Percentiles rank a stretch among this genome's conserved stretches.
Evolutionary conservation across 495 filamentous ascomycete species (phyloP).

Genomic region (Trichoderma orchidacearum): DNA sequence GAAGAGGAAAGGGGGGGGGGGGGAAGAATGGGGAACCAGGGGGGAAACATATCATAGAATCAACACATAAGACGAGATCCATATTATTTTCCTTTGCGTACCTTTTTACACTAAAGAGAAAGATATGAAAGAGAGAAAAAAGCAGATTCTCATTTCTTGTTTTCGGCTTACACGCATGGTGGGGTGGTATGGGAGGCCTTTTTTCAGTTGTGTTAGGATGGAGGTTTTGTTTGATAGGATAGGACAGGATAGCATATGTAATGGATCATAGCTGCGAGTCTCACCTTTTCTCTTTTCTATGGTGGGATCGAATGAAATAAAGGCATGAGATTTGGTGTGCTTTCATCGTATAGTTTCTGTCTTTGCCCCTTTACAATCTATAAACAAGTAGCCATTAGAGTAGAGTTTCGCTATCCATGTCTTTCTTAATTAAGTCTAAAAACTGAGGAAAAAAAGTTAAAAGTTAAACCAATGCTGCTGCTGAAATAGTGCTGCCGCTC

Average conservation of each 20-base stretch:
- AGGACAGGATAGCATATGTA: not conserved
- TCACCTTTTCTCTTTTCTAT: too few relatives aligned
- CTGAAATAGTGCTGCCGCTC: not conserved
- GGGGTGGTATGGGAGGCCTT: not conserved
- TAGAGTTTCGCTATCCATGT: too few relatives aligned
- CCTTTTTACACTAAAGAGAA: not conserved
- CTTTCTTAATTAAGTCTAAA: too few relatives aligned
- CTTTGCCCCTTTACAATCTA: too few relatives aligned
- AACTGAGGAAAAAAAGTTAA: too few relatives aligned
- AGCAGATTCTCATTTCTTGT: not conserved
- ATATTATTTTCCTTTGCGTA: not conserved
- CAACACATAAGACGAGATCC: not conserved
- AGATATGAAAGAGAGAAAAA: not conserved
- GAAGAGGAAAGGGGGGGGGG: not conserved
- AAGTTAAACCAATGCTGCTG: not conserved
- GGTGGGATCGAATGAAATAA: too few relatives aligned
- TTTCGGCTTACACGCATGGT: not conserved
- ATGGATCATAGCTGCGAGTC: too few relatives aligned
- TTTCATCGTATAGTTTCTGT: too few relatives aligned
- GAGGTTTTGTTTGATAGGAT: not conserved
- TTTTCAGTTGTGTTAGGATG: not conserved
- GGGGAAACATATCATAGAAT: not conserved
- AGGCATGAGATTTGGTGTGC: too few relatives aligned
- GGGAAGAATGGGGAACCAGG: not conserved
- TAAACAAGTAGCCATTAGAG: too few relatives aligned